These are phyloP conservation scores for Gentiana macrophylla DNA, from an alignment of 257 asterid species.

Conservation along the genomic window DNA sequence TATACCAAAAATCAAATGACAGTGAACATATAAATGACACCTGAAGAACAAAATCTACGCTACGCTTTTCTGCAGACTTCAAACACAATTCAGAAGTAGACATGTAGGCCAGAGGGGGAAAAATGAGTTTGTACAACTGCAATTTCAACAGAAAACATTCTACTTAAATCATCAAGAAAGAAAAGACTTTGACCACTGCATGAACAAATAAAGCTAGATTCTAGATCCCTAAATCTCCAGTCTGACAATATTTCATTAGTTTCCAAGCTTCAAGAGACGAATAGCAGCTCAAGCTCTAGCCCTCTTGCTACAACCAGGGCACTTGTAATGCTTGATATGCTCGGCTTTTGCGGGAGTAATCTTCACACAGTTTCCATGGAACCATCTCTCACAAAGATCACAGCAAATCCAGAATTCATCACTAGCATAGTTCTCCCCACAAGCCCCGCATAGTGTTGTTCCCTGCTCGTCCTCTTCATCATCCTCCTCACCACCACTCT, in stretches of 20 bases:
- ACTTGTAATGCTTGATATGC: constrained; percentile 77
- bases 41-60: too few relatives aligned
- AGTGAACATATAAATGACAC: too few relatives aligned
- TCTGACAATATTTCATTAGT: too few relatives aligned
- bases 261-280: too few relatives aligned
- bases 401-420: constrained; percentile 89
- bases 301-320: constrained; percentile 77
- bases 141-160: constrained; percentile 18
- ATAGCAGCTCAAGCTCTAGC: constrained; percentile 4
- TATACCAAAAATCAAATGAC: too few relatives aligned
- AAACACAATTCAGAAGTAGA: too few relatives aligned
- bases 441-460: constrained; percentile 61
- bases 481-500: constrained; percentile 34
- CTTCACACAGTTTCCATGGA: constrained; percentile 79
- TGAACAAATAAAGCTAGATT: not conserved
- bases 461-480: constrained; percentile 62
- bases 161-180: constrained; percentile 1
- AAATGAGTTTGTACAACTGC: too few relatives aligned
- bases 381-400: constrained; percentile 73
- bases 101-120: too few relatives aligned
- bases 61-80: too few relatives aligned
- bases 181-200: not conserved
- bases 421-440: constrained; percentile 47
- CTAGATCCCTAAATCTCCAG: too few relatives aligned
- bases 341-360: constrained; percentile 77